These are phyloP conservation scores for Phytophthora litchii DNA, from an alignment of 352 stramenopile species.

Conservation along the genomic window DNA sequence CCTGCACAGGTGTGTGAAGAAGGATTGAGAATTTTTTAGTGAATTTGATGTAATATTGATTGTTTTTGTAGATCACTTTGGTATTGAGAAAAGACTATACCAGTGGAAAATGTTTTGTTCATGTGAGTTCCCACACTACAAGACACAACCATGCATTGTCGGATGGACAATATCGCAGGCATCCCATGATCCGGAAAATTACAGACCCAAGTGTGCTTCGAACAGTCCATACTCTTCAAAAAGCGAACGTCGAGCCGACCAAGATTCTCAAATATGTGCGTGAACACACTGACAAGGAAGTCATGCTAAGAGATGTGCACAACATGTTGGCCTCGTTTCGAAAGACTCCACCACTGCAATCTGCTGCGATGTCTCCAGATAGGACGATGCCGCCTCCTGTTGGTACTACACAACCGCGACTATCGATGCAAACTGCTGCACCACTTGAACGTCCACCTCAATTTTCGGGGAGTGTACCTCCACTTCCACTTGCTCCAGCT, in stretches of 20 bases:
- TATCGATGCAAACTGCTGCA: not conserved
- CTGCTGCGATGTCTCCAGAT: not conserved
- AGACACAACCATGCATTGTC: slow-evolving; percentile 34
- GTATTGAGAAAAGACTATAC: slow-evolving; percentile 26
- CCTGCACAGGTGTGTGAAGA: slow-evolving; percentile 19
- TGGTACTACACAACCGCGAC: not conserved
- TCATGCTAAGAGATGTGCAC: slow-evolving; percentile 30
- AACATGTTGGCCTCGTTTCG: slow-evolving; percentile 31
- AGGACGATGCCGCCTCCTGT: not conserved
- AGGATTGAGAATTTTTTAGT: not conserved
- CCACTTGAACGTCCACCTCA: slow-evolving; percentile 1
- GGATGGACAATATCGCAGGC: slow-evolving; percentile 27
- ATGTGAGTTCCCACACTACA: slow-evolving; percentile 33
- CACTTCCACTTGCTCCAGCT: slow-evolving; percentile 1
- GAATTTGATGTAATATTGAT: not conserved
- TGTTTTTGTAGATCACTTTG: slow-evolving; percentile 30
- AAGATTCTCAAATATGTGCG: slow-evolving; percentile 40
- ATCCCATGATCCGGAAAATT: slow-evolving; percentile 33
- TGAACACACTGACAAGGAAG: slow-evolving; percentile 33
- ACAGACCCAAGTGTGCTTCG: slow-evolving; percentile 25
- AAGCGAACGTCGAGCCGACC: slow-evolving; percentile 25
- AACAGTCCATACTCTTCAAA: slow-evolving; percentile 28
- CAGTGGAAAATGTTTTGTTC: slow-evolving; percentile 24
- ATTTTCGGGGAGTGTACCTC: slow-evolving; percentile 4
- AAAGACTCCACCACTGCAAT: slow-evolving; percentile 7